phyloP scores from a whole-genome alignment of 2,329 filamentous ascomycete species.

The Sphaerostilbella broomeana region DNA sequence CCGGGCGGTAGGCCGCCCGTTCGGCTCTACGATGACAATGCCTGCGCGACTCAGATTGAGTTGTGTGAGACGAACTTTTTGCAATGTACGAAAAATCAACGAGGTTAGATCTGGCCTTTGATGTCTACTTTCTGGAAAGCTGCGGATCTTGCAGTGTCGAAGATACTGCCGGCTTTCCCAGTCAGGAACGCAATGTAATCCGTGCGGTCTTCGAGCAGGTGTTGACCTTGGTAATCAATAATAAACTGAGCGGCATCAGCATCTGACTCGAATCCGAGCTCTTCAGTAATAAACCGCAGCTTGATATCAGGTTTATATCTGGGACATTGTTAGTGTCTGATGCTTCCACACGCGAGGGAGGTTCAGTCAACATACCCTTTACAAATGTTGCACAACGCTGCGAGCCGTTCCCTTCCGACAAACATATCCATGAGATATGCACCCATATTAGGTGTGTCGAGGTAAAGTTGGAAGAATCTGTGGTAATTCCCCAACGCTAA shows the following conservation, averaged over 20 bases:
- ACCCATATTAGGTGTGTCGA: conserved; percentile 92
- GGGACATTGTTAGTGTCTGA: too few relatives aligned
- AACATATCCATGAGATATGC: conserved; percentile 99
- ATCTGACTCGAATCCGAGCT: conserved; percentile 92
- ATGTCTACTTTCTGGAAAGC: conserved; percentile 90
- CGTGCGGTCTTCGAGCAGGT: conserved; percentile 69
- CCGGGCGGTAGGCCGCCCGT: too few relatives aligned
- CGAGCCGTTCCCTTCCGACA: conserved; percentile 84
- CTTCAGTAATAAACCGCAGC: conserved; percentile 87
- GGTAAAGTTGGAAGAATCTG: conserved; percentile 93
- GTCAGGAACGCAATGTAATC: conserved; percentile 68
- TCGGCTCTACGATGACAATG: not conserved
- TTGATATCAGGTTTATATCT: conserved; percentile 92
- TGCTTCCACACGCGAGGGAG: too few relatives aligned
- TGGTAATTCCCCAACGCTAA: conserved; percentile 94
- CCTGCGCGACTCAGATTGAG: too few relatives aligned
- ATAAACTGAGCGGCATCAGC: conserved; percentile 87
- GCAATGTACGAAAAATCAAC: too few relatives aligned
- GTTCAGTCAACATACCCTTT: conserved; percentile 68
- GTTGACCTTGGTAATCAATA: conserved; percentile 68
- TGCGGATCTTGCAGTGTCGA: conserved; percentile 64
- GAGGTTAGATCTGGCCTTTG: conserved; percentile 82
- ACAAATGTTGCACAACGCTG: conserved; percentile 86
- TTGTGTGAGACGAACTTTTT: too few relatives aligned
- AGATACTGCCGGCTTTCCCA: conserved; percentile 63